phyloP scores from a whole-genome alignment of 2,329 filamentous ascomycete genomes.

The Orbilia blumenaviensis region DNA sequence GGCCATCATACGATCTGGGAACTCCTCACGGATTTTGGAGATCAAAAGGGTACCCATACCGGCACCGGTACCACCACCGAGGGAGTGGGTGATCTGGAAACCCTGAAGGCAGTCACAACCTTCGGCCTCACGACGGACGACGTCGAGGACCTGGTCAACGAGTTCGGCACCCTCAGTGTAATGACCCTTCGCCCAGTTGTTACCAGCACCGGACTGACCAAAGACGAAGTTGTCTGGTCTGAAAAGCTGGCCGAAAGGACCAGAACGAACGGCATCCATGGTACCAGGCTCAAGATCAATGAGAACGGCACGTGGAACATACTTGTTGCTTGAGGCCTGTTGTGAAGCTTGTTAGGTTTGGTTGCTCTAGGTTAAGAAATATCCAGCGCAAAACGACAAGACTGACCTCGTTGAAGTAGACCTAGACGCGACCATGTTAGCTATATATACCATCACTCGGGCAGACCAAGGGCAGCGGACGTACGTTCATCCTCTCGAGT shows the following conservation, averaged over 20 bases:
- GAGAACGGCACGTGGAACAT: slow-evolving; percentile 97
- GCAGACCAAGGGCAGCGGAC: neutral
- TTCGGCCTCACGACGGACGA: slow-evolving; percentile 98
- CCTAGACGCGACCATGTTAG: slow-evolving; percentile 25
- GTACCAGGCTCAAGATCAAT: slow-evolving; percentile 99
- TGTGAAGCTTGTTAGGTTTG: slow-evolving; percentile 16
- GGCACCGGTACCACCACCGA: slow-evolving; percentile 99
- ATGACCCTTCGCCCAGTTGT: slow-evolving; percentile 99
- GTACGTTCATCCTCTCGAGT: slow-evolving; percentile 95
- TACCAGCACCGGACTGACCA: slow-evolving; percentile 98
- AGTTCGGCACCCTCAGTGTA: slow-evolving; percentile 99
- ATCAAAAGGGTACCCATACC: slow-evolving; percentile 99
- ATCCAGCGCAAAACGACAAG: slow-evolving; percentile 11
- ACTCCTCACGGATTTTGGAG: slow-evolving; percentile 99
- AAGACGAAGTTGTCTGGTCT: slow-evolving; percentile 99
- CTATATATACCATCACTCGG: neutral
- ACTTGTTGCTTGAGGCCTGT: slow-evolving; percentile 96
- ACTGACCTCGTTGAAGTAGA: slow-evolving; percentile 94
- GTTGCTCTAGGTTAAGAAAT: slow-evolving; percentile 40
- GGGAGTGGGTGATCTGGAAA: slow-evolving; percentile 99
- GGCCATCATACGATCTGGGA: slow-evolving; percentile 99
- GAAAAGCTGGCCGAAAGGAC: slow-evolving; percentile 99
- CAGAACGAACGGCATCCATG: slow-evolving; percentile 98
- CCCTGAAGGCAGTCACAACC: slow-evolving; percentile 99
- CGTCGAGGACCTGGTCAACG: slow-evolving; percentile 96